Conservation (phyloP, 352 stramenopile genomes). For the Pythium grandisporangium region DNA sequence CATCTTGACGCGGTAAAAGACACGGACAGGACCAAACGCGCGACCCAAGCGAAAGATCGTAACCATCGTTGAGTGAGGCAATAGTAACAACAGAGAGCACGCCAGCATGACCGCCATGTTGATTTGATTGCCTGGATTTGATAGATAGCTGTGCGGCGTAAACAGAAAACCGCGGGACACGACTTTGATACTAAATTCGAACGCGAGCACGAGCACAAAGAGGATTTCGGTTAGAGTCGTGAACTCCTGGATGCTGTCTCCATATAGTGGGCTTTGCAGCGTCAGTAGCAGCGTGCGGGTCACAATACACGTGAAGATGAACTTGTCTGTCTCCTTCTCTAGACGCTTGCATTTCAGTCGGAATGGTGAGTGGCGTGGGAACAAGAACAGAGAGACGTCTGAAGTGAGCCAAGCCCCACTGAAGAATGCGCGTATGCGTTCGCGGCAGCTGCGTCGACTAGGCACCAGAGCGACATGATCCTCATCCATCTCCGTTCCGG, state of each 20-base stretch:
- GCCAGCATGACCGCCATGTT: slow-evolving; percentile 78
- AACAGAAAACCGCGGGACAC: slow-evolving; percentile 71
- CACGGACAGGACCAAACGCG: slow-evolving; percentile 72
- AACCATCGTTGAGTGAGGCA: slow-evolving; percentile 69
- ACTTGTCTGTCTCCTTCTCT: slow-evolving; percentile 80
- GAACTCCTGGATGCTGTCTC: slow-evolving; percentile 70
- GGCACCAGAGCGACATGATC: no score
- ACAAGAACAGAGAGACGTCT: slow-evolving; percentile 73
- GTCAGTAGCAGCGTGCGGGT: slow-evolving; percentile 67
- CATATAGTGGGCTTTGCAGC: slow-evolving; percentile 72
- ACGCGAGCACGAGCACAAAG: slow-evolving; percentile 63
- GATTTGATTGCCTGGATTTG: slow-evolving; percentile 75
- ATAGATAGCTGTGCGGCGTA: slow-evolving; percentile 73
- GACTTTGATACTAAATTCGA: slow-evolving; percentile 82
- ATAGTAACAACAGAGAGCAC: slow-evolving; percentile 59
- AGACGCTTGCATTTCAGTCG: slow-evolving; percentile 56
- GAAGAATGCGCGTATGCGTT: slow-evolving; percentile 46
- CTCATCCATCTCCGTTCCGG: slow-evolving; percentile 9
- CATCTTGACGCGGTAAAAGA: slow-evolving; percentile 80
- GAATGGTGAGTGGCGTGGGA: slow-evolving; percentile 58
- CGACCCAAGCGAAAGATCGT: slow-evolving; percentile 63
- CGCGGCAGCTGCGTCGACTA: no score
- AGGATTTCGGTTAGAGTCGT: slow-evolving; percentile 62
- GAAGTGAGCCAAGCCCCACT: slow-evolving; percentile 62
- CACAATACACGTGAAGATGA: slow-evolving; percentile 75